Conservation (phyloP, 441 rosid species). For the Pelargonium myrrhifolium region DNA sequence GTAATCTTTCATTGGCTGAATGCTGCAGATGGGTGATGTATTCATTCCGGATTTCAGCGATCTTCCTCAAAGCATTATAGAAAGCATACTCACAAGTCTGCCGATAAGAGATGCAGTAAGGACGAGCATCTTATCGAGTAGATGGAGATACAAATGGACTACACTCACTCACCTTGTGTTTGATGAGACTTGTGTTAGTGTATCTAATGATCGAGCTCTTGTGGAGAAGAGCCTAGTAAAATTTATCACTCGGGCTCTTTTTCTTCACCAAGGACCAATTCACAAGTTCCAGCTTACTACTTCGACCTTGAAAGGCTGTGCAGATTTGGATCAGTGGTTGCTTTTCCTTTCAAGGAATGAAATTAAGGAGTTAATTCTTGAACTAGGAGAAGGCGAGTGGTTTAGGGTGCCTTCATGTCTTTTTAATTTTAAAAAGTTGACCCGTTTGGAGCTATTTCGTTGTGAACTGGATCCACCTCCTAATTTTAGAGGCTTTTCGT, state of each 20-base stretch:
- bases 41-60: conserved; percentile 41
- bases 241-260: conserved; percentile 57
- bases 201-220: conserved; percentile 24
- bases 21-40: conserved; percentile 39
- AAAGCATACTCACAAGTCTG: conserved; percentile 55
- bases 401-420: conserved; percentile 76
- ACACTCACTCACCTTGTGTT: conserved; percentile 54
- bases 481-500: conserved; percentile 57
- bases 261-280: conserved; percentile 87
- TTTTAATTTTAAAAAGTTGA: conserved; percentile 51
- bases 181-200: conserved; percentile 49
- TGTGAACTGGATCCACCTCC: conserved; percentile 77
- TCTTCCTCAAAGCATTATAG: conserved; percentile 62
- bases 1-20: neutral
- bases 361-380: conserved; percentile 64
- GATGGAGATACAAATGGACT: conserved; percentile 84
- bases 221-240: conserved; percentile 47
- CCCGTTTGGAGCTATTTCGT: conserved; percentile 60
- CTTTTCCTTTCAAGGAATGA: conserved; percentile 77
- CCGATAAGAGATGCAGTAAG: conserved; percentile 66
- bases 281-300: conserved; percentile 78
- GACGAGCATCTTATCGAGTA: conserved; percentile 62
- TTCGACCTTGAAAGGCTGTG: conserved; percentile 47
- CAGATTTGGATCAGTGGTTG: conserved; percentile 84
- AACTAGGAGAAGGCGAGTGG: conserved; percentile 84